phyloP scores from a whole-genome alignment of 495 filamentous ascomycete genomes.

The Hypoxylon fragiforme region DNA sequence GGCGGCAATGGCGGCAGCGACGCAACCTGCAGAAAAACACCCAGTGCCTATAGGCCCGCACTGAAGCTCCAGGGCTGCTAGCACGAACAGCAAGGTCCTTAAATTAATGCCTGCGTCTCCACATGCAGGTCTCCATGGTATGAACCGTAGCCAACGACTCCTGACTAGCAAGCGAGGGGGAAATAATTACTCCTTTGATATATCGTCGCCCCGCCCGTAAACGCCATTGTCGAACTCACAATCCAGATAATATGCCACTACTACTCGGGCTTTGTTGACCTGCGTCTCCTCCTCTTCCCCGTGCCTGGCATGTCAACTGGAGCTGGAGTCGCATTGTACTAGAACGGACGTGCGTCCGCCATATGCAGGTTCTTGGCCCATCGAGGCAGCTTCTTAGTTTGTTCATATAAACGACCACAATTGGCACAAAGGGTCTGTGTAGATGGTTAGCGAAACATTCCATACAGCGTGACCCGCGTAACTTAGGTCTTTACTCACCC shows the following conservation, averaged over 20 bases:
- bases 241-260: background rate
- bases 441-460: constrained; percentile 18
- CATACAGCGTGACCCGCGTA: background rate
- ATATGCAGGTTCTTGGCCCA: constrained; percentile 79
- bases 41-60: too few relatives aligned
- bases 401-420: constrained; percentile 86
- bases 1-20: too few relatives aligned
- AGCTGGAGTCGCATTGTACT: constrained; percentile 18
- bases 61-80: background rate
- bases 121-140: constrained; percentile 22
- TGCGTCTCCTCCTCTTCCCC: background rate
- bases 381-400: constrained; percentile 79
- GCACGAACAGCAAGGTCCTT: background rate
- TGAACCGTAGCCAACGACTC: constrained; percentile 33
- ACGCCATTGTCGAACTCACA: constrained; percentile 21
- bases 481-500: constrained; percentile 59
- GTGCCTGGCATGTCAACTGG: background rate
- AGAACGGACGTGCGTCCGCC: constrained; percentile 44
- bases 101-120: constrained; percentile 8
- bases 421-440: constrained; percentile 87
- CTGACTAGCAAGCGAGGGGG: constrained; percentile 9
- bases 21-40: too few relatives aligned
- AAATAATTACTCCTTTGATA: constrained; percentile 16
- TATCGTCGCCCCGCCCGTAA: constrained; percentile 18
- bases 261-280: background rate